Base-by-base conservation (phyloP, 371 early-diverging fungal genomes). In the Mucor lusitanicus region DNA sequence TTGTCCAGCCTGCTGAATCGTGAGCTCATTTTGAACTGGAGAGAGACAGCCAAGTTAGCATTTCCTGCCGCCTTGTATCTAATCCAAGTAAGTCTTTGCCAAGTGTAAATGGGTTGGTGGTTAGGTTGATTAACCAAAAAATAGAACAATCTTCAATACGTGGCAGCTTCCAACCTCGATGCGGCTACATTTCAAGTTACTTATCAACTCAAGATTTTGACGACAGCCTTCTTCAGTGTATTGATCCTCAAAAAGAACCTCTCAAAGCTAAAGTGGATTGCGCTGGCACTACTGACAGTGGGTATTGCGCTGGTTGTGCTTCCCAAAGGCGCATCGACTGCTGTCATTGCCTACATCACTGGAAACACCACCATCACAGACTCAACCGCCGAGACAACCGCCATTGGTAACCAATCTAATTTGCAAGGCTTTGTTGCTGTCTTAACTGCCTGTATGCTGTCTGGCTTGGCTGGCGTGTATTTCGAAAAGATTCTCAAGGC, bases 401-500 rank as follows among this genome's bases (percentile, higher is more conserved):
- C 37, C 3, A 68, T 71, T 37, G 83, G 83, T 15, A 82, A 82
- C 54, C 83, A 82, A 59, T 75, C 74, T 28, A 82, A 79, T 42
- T 17, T 72, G 2, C 65, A 77, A 54, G 83, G 83, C 0, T 70
- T 78, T 40, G 21, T 91, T 15, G 85, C 95, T 1, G 96, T 97
- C 0, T 63, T 88, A 23, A 72, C 88, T 17, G 96, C 97, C 0
- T 96, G 97, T 77, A 60, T 95, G 13, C 68, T 96, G n/a, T 96
- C 96, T 6, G 98, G 97, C 33, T 67, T 96, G 5, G 95, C 98
- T 6, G 97, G 97, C 35, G 97, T 97, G 7, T 98, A 96, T 82
- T 97, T 97, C 82, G 97, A 97, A 81, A 94, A 94, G 83, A 93
- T 97, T 40, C 82, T 97, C 57, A 95, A 95, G 74, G 86, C 91